These are phyloP conservation scores for Sarocladium oryzae DNA, from an alignment of 2,329 filamentous ascomycete genomes.

Conservation along the genomic window DNA sequence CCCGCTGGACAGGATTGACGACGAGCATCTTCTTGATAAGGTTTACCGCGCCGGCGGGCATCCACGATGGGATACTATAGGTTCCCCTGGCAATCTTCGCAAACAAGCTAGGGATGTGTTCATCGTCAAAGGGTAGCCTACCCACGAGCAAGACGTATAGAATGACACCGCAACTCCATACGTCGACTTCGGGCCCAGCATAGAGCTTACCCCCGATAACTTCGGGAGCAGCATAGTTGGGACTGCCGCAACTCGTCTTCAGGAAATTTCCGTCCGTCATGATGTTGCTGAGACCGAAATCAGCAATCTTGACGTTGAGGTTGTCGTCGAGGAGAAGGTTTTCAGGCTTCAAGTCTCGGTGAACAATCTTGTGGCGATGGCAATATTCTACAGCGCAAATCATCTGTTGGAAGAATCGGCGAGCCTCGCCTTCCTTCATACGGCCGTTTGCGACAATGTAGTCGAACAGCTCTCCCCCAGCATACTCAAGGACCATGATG, in stretches of 20 bases:
- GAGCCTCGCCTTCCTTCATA: constrained; percentile 86
- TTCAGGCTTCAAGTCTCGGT: constrained; percentile 95
- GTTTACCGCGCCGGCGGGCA: constrained; percentile 73
- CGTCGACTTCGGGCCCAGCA: constrained; percentile 93
- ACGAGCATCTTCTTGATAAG: constrained; percentile 92
- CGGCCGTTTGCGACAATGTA: constrained; percentile 94
- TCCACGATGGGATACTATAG: constrained; percentile 87
- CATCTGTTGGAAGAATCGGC: constrained; percentile 98
- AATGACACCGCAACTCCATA: constrained; percentile 95
- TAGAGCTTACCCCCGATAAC: constrained; percentile 98
- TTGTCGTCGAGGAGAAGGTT: constrained; percentile 92
- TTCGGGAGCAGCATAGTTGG: constrained; percentile 96
- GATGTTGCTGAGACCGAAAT: constrained; percentile 98
- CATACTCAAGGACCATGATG: constrained; percentile 98
- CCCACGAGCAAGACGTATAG: constrained; percentile 77
- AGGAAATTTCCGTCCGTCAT: constrained; percentile 99
- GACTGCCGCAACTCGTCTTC: constrained; percentile 96
- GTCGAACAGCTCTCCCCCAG: constrained; percentile 93
- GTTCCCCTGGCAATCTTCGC: constrained; percentile 95
- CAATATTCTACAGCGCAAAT: constrained; percentile 98
- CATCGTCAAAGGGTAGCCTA: constrained; percentile 90
- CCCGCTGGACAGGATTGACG: constrained; percentile 89
- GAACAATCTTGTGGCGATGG: constrained; percentile 97
- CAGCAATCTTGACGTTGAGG: constrained; percentile 97
- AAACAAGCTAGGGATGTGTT: constrained; percentile 95